A percentile compares a stretch with the other conserved stretches of the same genome.
Conservation (phyloP, 257 asterid genomes). For the Vinca minor region DNA sequence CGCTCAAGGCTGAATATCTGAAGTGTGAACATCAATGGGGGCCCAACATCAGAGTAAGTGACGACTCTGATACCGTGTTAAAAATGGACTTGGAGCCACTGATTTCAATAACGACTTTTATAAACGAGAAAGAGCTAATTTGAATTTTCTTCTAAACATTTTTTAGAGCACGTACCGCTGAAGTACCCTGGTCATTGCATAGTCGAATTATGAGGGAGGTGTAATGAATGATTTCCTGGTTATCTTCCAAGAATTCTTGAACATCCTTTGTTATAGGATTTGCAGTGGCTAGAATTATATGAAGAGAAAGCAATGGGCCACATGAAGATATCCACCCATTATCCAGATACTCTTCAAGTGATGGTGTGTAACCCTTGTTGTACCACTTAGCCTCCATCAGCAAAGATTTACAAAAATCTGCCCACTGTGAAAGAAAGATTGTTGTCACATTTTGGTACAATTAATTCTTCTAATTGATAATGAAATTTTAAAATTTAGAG, state of each 20-base stretch:
- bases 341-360: constrained; percentile 35
- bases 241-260: constrained; percentile 10
- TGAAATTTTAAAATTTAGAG: too few species aligned
- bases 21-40: too few species aligned
- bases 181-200: constrained; percentile 55
- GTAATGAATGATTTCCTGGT: constrained; percentile 26
- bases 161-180: constrained; percentile 30
- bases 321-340: constrained; percentile 51
- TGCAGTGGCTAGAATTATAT: constrained; percentile 26
- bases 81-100: too few species aligned
- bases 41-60: too few species aligned
- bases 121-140: not conserved
- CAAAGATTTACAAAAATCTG: constrained; percentile 41
- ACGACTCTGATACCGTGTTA: too few species aligned
- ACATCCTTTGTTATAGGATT: constrained; percentile 10
- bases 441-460: too few species aligned
- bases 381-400: constrained; percentile 52
- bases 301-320: constrained; percentile 33
- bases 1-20: too few species aligned
- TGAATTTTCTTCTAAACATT: too few species aligned
- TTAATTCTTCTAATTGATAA: too few species aligned
- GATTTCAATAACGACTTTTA: too few species aligned
- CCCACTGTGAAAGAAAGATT: constrained; percentile 33
- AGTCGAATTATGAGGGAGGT: constrained; percentile 46
- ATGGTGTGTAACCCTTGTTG: constrained; percentile 29